phyloP scores from a whole-genome alignment of 2,329 filamentous ascomycete species.

The Colletotrichum orchidophilum region DNA sequence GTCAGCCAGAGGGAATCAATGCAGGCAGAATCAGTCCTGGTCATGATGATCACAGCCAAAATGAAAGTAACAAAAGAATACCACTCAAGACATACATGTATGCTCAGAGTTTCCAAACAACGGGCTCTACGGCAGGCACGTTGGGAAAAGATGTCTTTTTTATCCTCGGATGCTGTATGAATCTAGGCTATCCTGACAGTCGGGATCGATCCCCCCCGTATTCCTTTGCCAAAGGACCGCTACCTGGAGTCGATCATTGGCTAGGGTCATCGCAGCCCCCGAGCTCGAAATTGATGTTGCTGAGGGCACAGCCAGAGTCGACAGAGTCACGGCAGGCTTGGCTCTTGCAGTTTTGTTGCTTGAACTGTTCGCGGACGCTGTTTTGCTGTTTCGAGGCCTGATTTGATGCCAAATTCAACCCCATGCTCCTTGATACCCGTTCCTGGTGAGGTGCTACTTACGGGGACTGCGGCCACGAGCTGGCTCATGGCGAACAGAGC shows the following conservation, averaged over 20 bases:
- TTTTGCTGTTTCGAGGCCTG: neutral
- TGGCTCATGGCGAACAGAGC: neutral
- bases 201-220: neutral
- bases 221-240: neutral
- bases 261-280: conserved; percentile 23
- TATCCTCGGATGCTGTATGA: neutral
- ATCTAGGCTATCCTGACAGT: neutral
- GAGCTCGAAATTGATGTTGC: conserved; percentile 5
- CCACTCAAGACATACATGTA: neutral
- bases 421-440: neutral
- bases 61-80: neutral
- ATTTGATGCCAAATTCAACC: neutral
- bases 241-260: neutral
- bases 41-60: neutral
- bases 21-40: no score
- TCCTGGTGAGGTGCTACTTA: neutral
- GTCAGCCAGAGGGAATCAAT: no score
- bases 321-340: conserved; percentile 14
- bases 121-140: neutral
- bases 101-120: neutral
- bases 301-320: conserved; percentile 9
- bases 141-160: neutral
- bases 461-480: neutral
- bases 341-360: conserved; percentile 14
- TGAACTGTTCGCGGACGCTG: conserved; percentile 12